These are phyloP conservation scores for Wallacemonas sp. DNA, from an alignment of 208 protist species.

Conservation along the genomic window DNA sequence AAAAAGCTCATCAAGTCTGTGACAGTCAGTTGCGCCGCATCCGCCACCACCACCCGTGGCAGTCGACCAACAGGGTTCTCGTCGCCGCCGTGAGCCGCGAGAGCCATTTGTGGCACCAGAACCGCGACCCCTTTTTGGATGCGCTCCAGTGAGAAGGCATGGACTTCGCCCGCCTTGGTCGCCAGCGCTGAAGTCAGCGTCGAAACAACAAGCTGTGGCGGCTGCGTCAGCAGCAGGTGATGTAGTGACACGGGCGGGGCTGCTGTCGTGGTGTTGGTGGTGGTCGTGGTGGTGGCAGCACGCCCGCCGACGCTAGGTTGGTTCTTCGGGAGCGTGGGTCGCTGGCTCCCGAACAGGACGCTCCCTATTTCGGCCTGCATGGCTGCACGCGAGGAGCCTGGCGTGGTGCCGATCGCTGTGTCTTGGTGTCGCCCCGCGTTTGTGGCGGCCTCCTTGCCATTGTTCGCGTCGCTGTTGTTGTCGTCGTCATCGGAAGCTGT, in stretches of 20 bases:
- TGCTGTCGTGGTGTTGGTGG: no score
- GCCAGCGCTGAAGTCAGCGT: neutral
- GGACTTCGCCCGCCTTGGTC: neutral
- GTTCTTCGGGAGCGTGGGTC: neutral
- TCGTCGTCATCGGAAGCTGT: no score
- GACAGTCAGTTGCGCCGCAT: conserved; percentile 34
- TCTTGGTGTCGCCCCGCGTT: neutral
- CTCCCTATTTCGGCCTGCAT: conserved; percentile 10
- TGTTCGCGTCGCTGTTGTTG: conserved; percentile 16
- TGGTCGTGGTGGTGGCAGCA: neutral
- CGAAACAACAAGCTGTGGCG: conserved; percentile 19
- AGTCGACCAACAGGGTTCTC: conserved; percentile 17
- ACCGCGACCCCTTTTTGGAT: conserved; percentile 9
- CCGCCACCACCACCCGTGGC: conserved; percentile 49
- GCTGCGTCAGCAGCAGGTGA: conserved; percentile 39
- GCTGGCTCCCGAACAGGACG: conserved; percentile 4
- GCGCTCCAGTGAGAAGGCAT: conserved; percentile 14
- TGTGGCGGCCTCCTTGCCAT: neutral
- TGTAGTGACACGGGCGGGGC: conserved; percentile 25
- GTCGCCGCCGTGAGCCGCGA: conserved; percentile 7
- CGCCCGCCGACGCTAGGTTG: neutral
- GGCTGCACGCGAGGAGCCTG: conserved; percentile 4
- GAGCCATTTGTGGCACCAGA: neutral
- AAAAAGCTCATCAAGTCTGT: conserved; percentile 54
- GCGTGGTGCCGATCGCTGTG: conserved; percentile 3